Conservation (phyloP, 352 stramenopile species). For the Aphanomyces invadans region DNA sequence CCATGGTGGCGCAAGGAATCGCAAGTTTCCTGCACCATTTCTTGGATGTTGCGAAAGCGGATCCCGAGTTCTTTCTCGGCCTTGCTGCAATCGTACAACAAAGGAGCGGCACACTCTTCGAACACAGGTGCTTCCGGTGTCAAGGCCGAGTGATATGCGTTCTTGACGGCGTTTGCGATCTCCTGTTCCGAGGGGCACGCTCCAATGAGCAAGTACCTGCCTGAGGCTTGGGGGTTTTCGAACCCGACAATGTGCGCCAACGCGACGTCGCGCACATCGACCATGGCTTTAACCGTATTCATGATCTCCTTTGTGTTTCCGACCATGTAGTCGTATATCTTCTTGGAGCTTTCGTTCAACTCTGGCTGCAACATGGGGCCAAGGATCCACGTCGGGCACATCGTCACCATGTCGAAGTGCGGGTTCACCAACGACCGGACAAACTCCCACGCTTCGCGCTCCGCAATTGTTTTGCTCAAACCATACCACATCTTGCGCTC, state of each 20-base stretch:
- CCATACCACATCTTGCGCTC: slow-evolving; percentile 27
- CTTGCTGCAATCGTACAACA: slow-evolving; percentile 8
- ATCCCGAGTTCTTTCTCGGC: slow-evolving; percentile 20
- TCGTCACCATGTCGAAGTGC: slow-evolving; percentile 23
- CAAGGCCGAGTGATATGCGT: neutral
- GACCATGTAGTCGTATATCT: slow-evolving; percentile 26
- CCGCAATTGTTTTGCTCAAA: slow-evolving; percentile 30
- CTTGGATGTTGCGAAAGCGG: neutral
- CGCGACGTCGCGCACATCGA: slow-evolving; percentile 80
- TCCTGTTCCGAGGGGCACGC: slow-evolving; percentile 79
- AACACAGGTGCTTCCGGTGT: neutral
- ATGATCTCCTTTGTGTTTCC: slow-evolving; percentile 10
- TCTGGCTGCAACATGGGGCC: slow-evolving; percentile 29
- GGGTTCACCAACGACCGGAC: slow-evolving; percentile 20
- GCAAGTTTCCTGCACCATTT: slow-evolving; percentile 16
- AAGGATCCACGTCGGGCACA: slow-evolving; percentile 31
- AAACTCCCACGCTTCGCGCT: slow-evolving; percentile 28
- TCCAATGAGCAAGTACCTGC: slow-evolving; percentile 82
- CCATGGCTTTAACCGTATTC: slow-evolving; percentile 62
- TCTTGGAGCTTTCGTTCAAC: slow-evolving; percentile 28
- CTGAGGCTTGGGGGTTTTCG: slow-evolving; percentile 73
- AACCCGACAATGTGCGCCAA: slow-evolving; percentile 68
- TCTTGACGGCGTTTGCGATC: slow-evolving; percentile 42
- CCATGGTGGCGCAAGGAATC: neutral
- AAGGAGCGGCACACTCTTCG: neutral